Evolutionary conservation across 345 rosid species (phyloP).

Genomic region (Brassica juncea): DNA sequence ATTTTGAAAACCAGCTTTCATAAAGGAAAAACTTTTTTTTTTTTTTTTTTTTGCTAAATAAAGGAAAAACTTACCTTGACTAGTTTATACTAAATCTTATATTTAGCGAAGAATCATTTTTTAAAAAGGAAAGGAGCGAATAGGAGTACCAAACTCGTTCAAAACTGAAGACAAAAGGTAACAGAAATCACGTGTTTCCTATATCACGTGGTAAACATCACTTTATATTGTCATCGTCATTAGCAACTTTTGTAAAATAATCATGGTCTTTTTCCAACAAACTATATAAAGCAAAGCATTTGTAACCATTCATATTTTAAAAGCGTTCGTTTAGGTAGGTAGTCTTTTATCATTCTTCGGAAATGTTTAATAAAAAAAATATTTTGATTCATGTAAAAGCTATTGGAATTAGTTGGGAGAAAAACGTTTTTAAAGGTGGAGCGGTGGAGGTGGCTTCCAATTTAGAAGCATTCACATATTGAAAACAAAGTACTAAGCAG

Average conservation of each 20-base stretch:
- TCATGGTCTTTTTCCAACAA: not conserved
- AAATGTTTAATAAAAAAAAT: not conserved
- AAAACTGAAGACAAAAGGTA: not conserved
- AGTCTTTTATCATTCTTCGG: not conserved
- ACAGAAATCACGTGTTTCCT: conserved; percentile 23
- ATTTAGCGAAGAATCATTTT: not conserved
- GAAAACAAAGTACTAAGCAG: not conserved
- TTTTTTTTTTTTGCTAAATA: too few relatives aligned
- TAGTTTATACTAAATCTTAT: too few relatives aligned
- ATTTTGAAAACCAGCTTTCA: too few relatives aligned
- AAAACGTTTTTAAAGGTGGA: not conserved
- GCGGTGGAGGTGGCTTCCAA: not conserved
- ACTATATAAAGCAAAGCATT: not conserved
- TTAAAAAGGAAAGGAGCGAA: not conserved
- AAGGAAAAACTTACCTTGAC: not conserved
- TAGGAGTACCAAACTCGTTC: not conserved
- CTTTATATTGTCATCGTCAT: conserved; percentile 4
- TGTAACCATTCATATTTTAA: conserved; percentile 1
- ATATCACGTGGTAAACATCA: conserved; percentile 24
- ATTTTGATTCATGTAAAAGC: not conserved
- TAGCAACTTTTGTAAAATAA: not conserved
- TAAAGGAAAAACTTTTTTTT: too few relatives aligned
- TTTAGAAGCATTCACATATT: not conserved
- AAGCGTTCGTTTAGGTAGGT: not conserved
- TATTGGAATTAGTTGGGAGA: not conserved